Evolutionary conservation across 2,329 filamentous ascomycete species (phyloP).

Genomic region (Trichothecium roseum): DNA sequence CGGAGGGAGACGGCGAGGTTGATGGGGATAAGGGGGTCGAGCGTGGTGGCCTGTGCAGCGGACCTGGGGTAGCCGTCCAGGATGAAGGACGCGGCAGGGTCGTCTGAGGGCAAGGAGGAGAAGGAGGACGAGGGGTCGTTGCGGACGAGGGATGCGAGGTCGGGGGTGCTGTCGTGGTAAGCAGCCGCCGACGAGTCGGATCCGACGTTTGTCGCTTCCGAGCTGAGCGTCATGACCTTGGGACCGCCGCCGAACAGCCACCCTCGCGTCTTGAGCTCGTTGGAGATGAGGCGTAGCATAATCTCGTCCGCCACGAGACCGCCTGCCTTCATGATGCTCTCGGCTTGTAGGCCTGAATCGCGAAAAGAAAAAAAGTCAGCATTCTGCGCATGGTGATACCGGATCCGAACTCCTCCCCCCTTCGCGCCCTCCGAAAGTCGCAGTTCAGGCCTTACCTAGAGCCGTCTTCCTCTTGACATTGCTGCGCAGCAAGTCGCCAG

Average conservation of each 20-base stretch:
- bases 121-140: conserved; percentile 19
- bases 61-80: conserved; percentile 95
- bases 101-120: conserved; percentile 43
- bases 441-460: conserved; percentile 55
- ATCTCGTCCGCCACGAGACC: conserved; percentile 84
- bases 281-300: conserved; percentile 85
- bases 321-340: conserved; percentile 77
- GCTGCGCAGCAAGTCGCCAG: conserved; percentile 80
- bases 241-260: conserved; percentile 56
- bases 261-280: conserved; percentile 74
- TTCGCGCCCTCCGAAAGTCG: no score
- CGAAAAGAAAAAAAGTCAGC: no score
- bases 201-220: conserved; percentile 25
- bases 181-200: conserved; percentile 11
- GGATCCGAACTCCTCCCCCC: no score
- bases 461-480: conserved; percentile 87
- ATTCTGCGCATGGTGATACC: no score
- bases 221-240: conserved; percentile 42
- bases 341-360: conserved; percentile 84
- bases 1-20: conserved; percentile 84
- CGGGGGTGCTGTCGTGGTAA: not conserved
- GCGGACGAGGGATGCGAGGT: conserved; percentile 18
- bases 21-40: conserved; percentile 80
- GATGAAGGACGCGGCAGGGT: conserved; percentile 78
- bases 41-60: conserved; percentile 62